These are phyloP conservation scores for Xerocomellus amylosporus DNA, from an alignment of 768 basidiomycete genomes.

Conservation along the genomic window DNA sequence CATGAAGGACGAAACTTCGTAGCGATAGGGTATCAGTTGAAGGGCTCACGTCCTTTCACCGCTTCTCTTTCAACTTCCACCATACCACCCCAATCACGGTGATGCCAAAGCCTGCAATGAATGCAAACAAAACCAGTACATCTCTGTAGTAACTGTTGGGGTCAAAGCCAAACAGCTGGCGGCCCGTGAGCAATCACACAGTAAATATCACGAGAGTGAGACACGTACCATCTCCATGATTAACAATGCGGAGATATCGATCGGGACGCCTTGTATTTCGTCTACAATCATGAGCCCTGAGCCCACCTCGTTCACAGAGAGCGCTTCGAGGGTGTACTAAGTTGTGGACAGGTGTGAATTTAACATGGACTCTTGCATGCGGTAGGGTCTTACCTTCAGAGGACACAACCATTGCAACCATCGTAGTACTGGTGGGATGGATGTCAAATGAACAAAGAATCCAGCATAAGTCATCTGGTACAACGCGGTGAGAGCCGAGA, in stretches of 20 bases:
- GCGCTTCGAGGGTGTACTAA: conserved; percentile 71
- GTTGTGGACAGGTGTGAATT: background rate
- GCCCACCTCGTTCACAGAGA: conserved; percentile 89
- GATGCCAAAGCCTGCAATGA: conserved; percentile 74
- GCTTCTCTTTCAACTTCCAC: conserved; percentile 71
- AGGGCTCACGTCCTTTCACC: conserved; percentile 38
- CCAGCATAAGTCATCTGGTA: conserved; percentile 89
- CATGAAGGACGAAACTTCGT: background rate
- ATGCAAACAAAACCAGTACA: conserved; percentile 83
- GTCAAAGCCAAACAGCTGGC: conserved; percentile 83
- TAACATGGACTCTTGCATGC: background rate
- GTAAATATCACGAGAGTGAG: background rate
- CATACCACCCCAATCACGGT: conserved; percentile 76
- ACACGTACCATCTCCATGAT: conserved; percentile 78
- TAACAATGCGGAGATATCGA: conserved; percentile 72
- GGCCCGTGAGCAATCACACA: background rate
- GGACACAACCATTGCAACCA: conserved; percentile 94
- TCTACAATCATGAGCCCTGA: conserved; percentile 85
- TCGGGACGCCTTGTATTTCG: conserved; percentile 74
- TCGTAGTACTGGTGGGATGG: conserved; percentile 86
- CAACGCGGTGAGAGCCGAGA: conserved; percentile 72
- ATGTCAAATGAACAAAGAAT: conserved; percentile 85
- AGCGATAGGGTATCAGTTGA: background rate
- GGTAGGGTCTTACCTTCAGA: conserved; percentile 47
- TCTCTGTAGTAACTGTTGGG: conserved; percentile 83